These are phyloP conservation scores for Blumeria hordei DNA, from an alignment of 2,329 filamentous ascomycete genomes.

Conservation along the genomic window DNA sequence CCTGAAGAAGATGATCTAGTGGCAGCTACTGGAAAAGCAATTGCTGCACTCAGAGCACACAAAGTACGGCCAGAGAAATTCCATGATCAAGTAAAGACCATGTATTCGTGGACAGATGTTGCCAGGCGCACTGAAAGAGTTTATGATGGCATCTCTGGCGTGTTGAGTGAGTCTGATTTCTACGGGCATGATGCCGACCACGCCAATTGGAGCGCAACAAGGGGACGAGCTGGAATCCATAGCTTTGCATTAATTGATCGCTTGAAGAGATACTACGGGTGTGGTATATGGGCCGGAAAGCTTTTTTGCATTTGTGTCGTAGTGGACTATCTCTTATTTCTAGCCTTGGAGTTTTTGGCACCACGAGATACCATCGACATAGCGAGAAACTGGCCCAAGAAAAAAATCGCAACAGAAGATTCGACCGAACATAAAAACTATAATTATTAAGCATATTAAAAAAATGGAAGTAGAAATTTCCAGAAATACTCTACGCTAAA, in stretches of 20 bases:
- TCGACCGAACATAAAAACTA: no score
- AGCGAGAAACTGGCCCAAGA: slow-evolving; percentile 77
- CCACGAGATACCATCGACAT: slow-evolving; percentile 72
- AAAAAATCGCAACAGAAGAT: slow-evolving; percentile 16
- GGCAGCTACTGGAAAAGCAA: slow-evolving; percentile 67
- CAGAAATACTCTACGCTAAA: no score
- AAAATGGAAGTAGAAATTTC: no score
- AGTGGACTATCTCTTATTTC: slow-evolving; percentile 76
- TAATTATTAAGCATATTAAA: no score
- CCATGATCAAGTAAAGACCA: slow-evolving; percentile 88
- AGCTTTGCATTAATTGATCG: slow-evolving; percentile 87
- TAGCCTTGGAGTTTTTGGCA: slow-evolving; percentile 69
- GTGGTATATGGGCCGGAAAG: slow-evolving; percentile 95
- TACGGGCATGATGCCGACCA: slow-evolving; percentile 53
- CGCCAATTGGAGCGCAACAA: slow-evolving; percentile 41
- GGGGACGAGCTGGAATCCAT: slow-evolving; percentile 44
- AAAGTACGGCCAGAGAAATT: slow-evolving; percentile 81
- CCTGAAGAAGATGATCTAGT: slow-evolving; percentile 94
- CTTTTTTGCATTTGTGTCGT: slow-evolving; percentile 87
- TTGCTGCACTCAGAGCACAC: slow-evolving; percentile 62
- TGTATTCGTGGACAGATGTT: slow-evolving; percentile 98
- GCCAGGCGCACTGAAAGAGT: slow-evolving; percentile 83
- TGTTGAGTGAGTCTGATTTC: slow-evolving; percentile 67
- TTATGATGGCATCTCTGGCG: slow-evolving; percentile 76
- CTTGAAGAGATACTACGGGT: slow-evolving; percentile 89